A percentile compares a stretch with the other conserved stretches of the same genome.
Conservation (phyloP, 805 yeast genomes). For the Candida xyloterini region DNA sequence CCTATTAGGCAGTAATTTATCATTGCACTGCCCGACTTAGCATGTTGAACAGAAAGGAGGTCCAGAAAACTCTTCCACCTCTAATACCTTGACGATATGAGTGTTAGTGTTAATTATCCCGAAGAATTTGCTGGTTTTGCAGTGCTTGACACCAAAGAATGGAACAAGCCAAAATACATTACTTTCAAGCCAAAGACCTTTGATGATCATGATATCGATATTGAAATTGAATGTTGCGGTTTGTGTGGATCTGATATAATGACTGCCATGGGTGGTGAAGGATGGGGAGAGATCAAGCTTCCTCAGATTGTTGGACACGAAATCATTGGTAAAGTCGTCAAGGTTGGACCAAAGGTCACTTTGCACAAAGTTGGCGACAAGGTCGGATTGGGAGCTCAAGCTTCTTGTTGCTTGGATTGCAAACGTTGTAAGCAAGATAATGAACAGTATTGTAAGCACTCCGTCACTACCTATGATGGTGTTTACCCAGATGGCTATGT, state of each 20-base stretch:
- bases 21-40: neutral
- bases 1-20: neutral
- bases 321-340: conserved; percentile 40
- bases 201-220: conserved; percentile 47
- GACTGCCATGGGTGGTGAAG: conserved; percentile 45
- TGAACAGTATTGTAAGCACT: conserved; percentile 44
- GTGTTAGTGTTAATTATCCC: conserved; percentile 40
- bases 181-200: conserved; percentile 48
- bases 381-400: conserved; percentile 46
- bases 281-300: conserved; percentile 43
- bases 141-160: conserved; percentile 42
- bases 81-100: conserved; percentile 1
- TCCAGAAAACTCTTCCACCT: neutral
- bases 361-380: conserved; percentile 42
- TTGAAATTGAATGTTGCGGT: conserved; percentile 56
- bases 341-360: conserved; percentile 36
- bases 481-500: conserved; percentile 35
- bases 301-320: conserved; percentile 53
- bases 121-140: conserved; percentile 62
- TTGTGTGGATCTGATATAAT: conserved; percentile 65
- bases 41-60: neutral
- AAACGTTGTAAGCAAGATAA: conserved; percentile 36
- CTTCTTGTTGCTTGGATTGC: conserved; percentile 37
- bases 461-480: conserved; percentile 42
- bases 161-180: conserved; percentile 54